phyloP scores from a whole-genome alignment of 257 asterid genomes.

The Catharanthus roseus region DNA sequence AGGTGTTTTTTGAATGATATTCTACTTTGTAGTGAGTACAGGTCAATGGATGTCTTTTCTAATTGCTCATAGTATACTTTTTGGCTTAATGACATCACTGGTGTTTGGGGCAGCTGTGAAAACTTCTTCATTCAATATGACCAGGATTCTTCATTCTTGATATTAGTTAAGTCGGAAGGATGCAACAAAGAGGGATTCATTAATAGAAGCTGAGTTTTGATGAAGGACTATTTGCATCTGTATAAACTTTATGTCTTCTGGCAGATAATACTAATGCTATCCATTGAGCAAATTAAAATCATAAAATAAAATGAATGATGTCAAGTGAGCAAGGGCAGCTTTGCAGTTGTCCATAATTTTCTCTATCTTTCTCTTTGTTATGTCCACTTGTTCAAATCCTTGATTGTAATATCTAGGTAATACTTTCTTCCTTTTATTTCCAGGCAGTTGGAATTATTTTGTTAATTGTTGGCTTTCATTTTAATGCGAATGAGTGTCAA shows the following conservation, averaged over 20 bases:
- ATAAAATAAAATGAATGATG: not conserved
- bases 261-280: not conserved
- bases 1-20: not conserved
- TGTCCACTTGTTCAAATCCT: not conserved
- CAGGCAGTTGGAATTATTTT: not conserved
- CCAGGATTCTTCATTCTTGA: not conserved
- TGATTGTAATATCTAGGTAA: not conserved
- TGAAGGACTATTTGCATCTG: not conserved
- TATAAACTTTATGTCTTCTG: not conserved
- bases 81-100: not conserved
- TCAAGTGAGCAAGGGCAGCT: slow-evolving; percentile 1
- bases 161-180: not conserved
- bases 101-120: not conserved
- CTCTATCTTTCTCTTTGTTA: not conserved
- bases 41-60: not conserved
- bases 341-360: not conserved
- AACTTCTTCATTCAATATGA: not conserved
- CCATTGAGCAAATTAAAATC: not conserved
- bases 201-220: not conserved
- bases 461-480: not conserved
- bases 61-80: not conserved
- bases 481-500: not conserved
- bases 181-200: not conserved
- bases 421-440: not conserved
- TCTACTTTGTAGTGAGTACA: too few species aligned